Evolutionary conservation across 208 protist species (phyloP), one percentile per base, ranked within the genome.

Genomic region (Leishmania gerbilli): DNA sequence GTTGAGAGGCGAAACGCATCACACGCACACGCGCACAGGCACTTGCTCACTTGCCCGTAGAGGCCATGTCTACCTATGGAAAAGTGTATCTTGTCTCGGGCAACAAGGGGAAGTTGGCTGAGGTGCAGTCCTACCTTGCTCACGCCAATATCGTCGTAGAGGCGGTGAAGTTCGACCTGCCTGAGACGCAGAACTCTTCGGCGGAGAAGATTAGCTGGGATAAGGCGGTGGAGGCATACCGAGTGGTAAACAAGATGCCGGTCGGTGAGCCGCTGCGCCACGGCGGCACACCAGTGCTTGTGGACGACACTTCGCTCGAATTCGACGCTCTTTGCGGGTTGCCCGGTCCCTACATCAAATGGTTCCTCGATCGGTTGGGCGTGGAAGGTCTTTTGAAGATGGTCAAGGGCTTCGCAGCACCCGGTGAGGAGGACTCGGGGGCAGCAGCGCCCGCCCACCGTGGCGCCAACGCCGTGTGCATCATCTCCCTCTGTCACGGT

Each of bases 321-420:
- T 99, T 99, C 87, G 99, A 99, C 80, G 98, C 96, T 6, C 90
- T 99, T 3, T 86, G 92, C 15, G 98, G 98, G 31, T 84, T 99
- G 9, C 99, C 99, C 9, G 99, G 99, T 3, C 98, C 98, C n/a
- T 99, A 99, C 89, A 95, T 99, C 40, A 99, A 99, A 88, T 99
- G 98, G 98, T 99, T 99, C 85, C 89, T 99, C 15, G 93, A 99
- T 9, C 93, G 90, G 42, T 74, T 99, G 7, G 94, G 97, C 11
- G 90, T 92, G 78, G 90, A 92, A 40, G 98, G 98, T 17, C 91
- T 99, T 68, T 87, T 95, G 65, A 95, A 98, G 42, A 84, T 99
- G 86, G 85, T 99, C 24, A 85, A 88, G 1, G 98, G 92, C 27
- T 99, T 98, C 80, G 74, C 84, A 7, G 76, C 55, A 42, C 9